Conservation (phyloP, 176 grass and related monocot genomes). For the Coix lacrymajobi region DNA sequence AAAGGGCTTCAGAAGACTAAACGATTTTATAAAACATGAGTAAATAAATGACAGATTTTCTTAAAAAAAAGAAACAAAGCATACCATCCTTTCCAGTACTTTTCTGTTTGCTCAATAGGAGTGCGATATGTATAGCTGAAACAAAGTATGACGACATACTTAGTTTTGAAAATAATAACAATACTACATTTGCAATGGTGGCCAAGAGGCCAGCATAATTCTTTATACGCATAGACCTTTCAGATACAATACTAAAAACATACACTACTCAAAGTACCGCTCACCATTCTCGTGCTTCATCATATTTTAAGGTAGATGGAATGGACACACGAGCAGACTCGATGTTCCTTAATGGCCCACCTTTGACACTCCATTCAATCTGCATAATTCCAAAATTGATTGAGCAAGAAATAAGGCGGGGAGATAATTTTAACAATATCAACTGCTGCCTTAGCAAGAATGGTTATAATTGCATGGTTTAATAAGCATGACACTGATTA, state of each 20-base stretch:
- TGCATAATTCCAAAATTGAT: slow-evolving; percentile 23
- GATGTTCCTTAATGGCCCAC: slow-evolving; percentile 68
- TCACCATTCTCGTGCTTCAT: slow-evolving; percentile 88
- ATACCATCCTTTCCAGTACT: slow-evolving; percentile 98
- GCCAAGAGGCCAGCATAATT: not conserved
- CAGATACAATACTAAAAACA: slow-evolving; percentile 5
- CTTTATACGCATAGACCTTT: not conserved
- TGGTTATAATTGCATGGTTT: not conserved
- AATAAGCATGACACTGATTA: slow-evolving; percentile 1
- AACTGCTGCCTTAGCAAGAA: not conserved
- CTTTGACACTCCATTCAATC: slow-evolving; percentile 91
- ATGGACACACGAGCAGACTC: slow-evolving; percentile 88
- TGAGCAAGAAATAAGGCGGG: slow-evolving; percentile 14
- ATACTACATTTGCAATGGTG: slow-evolving; percentile 1
- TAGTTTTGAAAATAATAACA: slow-evolving; percentile 11
- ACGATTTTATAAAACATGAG: slow-evolving; percentile 4
- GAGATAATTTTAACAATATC: not conserved
- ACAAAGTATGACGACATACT: slow-evolving; percentile 11
- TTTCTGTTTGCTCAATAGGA: slow-evolving; percentile 80
- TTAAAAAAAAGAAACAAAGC: slow-evolving; percentile 17
- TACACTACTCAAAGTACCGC: not conserved
- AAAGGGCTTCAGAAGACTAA: not conserved
- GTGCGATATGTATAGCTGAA: slow-evolving; percentile 86
- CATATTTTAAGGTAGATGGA: slow-evolving; percentile 79
- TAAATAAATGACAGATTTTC: not conserved